Base-by-base conservation (phyloP, 1,139 yeast species). In the Spencermartinsiella ligniputridi region DNA sequence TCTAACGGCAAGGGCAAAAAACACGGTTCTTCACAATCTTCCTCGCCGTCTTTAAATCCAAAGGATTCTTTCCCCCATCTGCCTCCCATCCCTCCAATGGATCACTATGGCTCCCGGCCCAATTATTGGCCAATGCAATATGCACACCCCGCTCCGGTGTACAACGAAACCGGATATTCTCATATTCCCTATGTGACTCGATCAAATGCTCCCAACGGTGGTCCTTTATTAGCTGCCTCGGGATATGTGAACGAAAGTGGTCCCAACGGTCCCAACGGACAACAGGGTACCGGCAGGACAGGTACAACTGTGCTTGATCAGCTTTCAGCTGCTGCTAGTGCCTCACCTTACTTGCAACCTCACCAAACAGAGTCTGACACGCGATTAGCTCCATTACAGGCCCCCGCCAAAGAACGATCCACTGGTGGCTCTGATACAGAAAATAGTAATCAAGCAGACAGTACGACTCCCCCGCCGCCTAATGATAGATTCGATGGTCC, bases 311-410 rank as follows among this genome's bases (percentile, higher is more conserved):
- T 49, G 11, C 46, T 49, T 21, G 54, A 56, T 36, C 61, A 56
- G 30, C 48, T 56, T 25, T 48, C 57, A n/a, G 49, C 54, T 16
- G 57, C 56, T 1, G 57, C 56, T 3, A 42, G 51, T 20, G 53
- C 57, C 9, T 56, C 62, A 3, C 60, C 59, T n/a, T 55, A 56
- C 35, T 44, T 55, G 17, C 42, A 51, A 11, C 54, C 58, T 2
- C 52, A 50, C 27, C 57, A 56, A 29, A 58, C 50, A 27, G 53
- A 52, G 35, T 42, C 56, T 20, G 50, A 53, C 36, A 46, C 53
- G 16, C 42, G 55, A 21, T 40, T 40, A 16, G 42, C 49, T 27
- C 46, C 52, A 32, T 37, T 40, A 37, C 44, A 48, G 15, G 5
- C 32, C n/a, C 5, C n/a, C 15, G 8, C 32, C n/a, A 27, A 27